Evolutionary conservation across 1,284 basidiomycete genomes (phyloP), one percentile per base, ranked within the genome.

Genomic region (Malassezia furfur): DNA sequence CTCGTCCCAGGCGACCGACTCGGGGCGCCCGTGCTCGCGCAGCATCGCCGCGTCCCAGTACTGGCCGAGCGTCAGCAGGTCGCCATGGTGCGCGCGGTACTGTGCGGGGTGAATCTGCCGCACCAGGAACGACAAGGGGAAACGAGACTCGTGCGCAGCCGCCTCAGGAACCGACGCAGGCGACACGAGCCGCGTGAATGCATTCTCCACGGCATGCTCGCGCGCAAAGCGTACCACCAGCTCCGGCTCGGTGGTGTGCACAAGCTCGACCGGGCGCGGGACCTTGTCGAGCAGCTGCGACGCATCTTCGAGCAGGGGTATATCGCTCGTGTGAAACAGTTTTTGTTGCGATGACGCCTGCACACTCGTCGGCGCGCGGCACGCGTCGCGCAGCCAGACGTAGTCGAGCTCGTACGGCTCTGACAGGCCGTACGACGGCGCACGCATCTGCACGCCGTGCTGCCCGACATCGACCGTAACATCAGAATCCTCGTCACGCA

Each of bases 311-410:
- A 31, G 22, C 66, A 81, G 79, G 5, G 76, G 70, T 10, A 78
- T 62, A 55, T 77, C 76, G 30, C 67, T 86, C 0, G 86, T 83
- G 47, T 81, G 77, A 69, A 85, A 84, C 1, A 89, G 78, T 61
- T 87, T 87, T 75, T 91, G 88, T 10, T 76, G 77, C 0, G 85
- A 87, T n/a, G 81, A 80, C 0, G 84, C 81, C 67, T 91, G 84
- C 5, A 88, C 78, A 57, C 84, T 65, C 7, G 52, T 86, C 8
- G 76, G 67, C 60, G 82, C 82, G 35, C 77, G 77, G 62, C 83
- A 84, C 0, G 80, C 76, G 64, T 85, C 83, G 19, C 82, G 78
- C 5, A 85, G 78, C 67, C 70, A 77, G 35, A 76, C 56, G 36
- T 68, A 63, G 53, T 70, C 68, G 35, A 70, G 60, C 14, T 49